Evolutionary conservation across 2,329 filamentous ascomycete species (phyloP).

Genomic region (Alternaria postmessia): DNA sequence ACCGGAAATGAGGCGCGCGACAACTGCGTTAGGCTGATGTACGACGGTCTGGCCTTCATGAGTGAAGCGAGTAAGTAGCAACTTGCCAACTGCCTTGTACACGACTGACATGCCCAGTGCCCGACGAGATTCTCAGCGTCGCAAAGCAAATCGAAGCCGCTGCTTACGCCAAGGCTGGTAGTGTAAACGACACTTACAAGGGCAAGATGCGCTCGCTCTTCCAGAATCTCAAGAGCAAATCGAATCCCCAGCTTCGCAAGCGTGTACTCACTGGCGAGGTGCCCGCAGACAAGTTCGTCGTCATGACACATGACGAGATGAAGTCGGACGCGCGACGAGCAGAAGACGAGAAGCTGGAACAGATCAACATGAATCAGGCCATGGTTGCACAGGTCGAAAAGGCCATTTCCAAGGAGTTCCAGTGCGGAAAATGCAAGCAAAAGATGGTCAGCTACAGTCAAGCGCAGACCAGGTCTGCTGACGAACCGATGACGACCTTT

Average conservation of each 20-base stretch:
- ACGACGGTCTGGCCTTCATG: slow-evolving; percentile 86
- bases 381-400: slow-evolving; percentile 93
- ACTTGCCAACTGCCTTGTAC: slow-evolving; percentile 15
- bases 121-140: slow-evolving; percentile 71
- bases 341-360: slow-evolving; percentile 77
- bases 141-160: slow-evolving; percentile 79
- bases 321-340: slow-evolving; percentile 84
- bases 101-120: slow-evolving; percentile 46
- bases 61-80: slow-evolving; percentile 59
- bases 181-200: slow-evolving; percentile 78
- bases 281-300: slow-evolving; percentile 74
- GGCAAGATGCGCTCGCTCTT: slow-evolving; percentile 91
- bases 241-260: slow-evolving; percentile 78
- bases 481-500: slow-evolving; percentile 78
- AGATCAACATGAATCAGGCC: slow-evolving; percentile 96
- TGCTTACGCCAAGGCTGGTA: slow-evolving; percentile 73
- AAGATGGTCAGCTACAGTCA: slow-evolving; percentile 96
- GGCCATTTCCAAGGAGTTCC: slow-evolving; percentile 85
- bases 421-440: slow-evolving; percentile 91
- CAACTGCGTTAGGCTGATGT: slow-evolving; percentile 87
- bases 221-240: slow-evolving; percentile 92
- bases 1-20: slow-evolving; percentile 80
- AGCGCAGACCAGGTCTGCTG: slow-evolving; percentile 92
- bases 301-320: slow-evolving; percentile 89
- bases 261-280: slow-evolving; percentile 81